Evolutionary conservation across 1,284 basidiomycete species (phyloP).

Genomic region (Heliocybe sulcata): DNA sequence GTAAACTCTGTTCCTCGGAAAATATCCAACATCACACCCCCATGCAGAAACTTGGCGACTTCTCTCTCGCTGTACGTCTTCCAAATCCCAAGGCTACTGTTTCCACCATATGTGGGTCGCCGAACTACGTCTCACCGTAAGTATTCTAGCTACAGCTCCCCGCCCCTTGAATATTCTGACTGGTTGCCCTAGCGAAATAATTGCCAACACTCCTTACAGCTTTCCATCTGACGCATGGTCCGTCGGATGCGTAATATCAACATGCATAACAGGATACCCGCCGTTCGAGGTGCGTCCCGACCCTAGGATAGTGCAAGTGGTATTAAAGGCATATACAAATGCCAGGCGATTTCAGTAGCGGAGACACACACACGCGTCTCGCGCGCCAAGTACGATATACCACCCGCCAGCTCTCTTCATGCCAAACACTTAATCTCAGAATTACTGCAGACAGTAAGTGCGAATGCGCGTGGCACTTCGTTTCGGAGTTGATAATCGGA

Average conservation of each 20-base stretch:
- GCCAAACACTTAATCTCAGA: constrained; percentile 13
- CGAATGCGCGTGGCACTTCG: no score
- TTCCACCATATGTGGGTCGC: constrained; percentile 12
- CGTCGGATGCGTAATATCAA: constrained; percentile 17
- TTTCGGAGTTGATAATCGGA: no score
- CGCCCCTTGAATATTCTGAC: not conserved
- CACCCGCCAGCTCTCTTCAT: constrained; percentile 10
- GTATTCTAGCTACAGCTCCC: no score
- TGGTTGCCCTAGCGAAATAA: constrained; percentile 15
- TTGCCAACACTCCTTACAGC: constrained; percentile 13
- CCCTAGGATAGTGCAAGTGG: not conserved
- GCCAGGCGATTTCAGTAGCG: constrained; percentile 4
- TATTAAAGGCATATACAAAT: not conserved
- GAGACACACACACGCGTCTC: constrained; percentile 14
- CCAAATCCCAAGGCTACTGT: constrained; percentile 9
- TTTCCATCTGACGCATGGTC: constrained; percentile 22
- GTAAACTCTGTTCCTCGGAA: not conserved
- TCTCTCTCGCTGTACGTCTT: constrained; percentile 14
- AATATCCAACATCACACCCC: not conserved
- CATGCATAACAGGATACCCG: constrained; percentile 14
- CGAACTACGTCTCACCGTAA: constrained; percentile 19
- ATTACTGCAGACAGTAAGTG: constrained; percentile 16
- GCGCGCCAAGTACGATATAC: constrained; percentile 6
- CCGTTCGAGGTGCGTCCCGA: constrained; percentile 13
- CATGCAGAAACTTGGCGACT: constrained; percentile 20